These are phyloP conservation scores for Pyrus bretschneideri DNA, from an alignment of 306 rosid species.

Conservation along the genomic window DNA sequence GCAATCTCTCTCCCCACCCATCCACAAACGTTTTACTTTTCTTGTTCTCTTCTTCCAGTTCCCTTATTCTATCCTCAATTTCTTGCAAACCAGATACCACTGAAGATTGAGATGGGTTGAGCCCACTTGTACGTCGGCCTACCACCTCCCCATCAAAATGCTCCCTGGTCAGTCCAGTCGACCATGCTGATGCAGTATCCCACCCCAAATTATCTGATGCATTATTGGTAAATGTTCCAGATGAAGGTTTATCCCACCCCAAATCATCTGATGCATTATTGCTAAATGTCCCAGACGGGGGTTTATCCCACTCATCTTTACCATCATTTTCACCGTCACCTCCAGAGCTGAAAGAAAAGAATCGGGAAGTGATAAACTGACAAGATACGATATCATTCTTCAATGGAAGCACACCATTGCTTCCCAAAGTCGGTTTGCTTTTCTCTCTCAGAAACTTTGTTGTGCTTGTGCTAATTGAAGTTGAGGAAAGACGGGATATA, in stretches of 20 bases:
- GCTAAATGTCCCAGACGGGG: not conserved
- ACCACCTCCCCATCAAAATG: slow-evolving; percentile 74
- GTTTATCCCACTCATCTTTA: slow-evolving; percentile 6
- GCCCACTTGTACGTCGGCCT: slow-evolving; percentile 14
- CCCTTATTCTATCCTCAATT: slow-evolving; percentile 45
- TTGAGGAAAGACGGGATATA: slow-evolving; percentile 22
- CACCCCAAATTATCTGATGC: not conserved
- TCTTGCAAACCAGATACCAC: slow-evolving; percentile 38
- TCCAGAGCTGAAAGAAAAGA: slow-evolving; percentile 34
- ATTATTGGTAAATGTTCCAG: not conserved
- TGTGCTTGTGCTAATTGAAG: slow-evolving; percentile 16
- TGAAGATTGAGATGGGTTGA: slow-evolving; percentile 9
- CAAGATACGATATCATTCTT: slow-evolving; percentile 14
- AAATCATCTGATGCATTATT: not conserved
- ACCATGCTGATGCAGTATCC: slow-evolving; percentile 36
- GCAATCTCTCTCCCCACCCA: slow-evolving; percentile 52
- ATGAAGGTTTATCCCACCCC: not conserved
- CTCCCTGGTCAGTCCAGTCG: slow-evolving; percentile 57
- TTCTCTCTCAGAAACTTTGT: slow-evolving; percentile 25
- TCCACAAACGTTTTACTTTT: slow-evolving; percentile 41
- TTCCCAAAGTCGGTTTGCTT: slow-evolving; percentile 5
- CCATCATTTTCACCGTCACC: slow-evolving; percentile 25
- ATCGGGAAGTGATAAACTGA: slow-evolving; percentile 2
- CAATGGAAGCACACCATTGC: not conserved
- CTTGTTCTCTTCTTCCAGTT: slow-evolving; percentile 46